Evolutionary conservation across 2,329 filamentous ascomycete genomes (phyloP).

Genomic region (Phialocephala subalpina): DNA sequence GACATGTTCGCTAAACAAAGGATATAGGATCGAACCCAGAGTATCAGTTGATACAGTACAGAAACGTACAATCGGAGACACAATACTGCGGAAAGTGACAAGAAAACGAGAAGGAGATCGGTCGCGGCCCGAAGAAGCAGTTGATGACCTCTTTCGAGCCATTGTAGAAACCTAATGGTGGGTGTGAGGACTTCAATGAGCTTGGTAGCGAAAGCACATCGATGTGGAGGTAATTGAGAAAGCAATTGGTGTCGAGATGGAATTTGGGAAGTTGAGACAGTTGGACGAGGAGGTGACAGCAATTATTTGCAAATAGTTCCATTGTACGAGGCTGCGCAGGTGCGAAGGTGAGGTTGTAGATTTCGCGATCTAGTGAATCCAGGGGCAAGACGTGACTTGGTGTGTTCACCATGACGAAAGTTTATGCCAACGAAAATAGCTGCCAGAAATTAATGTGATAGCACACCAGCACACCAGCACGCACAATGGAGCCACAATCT

Average conservation of each 20-base stretch:
- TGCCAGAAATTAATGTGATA: background rate
- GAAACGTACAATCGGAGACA: background rate
- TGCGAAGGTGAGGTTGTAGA: background rate
- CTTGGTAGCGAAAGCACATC: background rate
- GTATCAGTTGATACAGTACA: conserved; percentile 6
- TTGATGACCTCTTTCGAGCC: background rate
- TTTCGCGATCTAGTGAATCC: background rate
- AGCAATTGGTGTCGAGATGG: conserved; percentile 3
- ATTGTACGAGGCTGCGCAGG: background rate
- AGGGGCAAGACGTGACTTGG: background rate
- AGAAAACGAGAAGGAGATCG: background rate
- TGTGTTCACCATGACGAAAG: background rate
- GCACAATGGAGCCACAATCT: background rate
- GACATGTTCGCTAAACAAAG: background rate
- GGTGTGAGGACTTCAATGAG: background rate
- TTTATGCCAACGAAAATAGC: background rate
- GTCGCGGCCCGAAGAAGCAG: background rate
- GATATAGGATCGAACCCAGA: background rate
- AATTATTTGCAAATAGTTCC: background rate
- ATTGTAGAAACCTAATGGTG: background rate
- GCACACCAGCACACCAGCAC: background rate
- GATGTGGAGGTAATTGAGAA: conserved; percentile 4
- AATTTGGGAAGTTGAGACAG: background rate
- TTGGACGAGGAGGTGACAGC: background rate
- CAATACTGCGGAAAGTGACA: background rate